Evolutionary conservation across 345 rosid species (phyloP), one percentile per base, ranked within the genome.

Genomic region (Durio zibethinus): DNA sequence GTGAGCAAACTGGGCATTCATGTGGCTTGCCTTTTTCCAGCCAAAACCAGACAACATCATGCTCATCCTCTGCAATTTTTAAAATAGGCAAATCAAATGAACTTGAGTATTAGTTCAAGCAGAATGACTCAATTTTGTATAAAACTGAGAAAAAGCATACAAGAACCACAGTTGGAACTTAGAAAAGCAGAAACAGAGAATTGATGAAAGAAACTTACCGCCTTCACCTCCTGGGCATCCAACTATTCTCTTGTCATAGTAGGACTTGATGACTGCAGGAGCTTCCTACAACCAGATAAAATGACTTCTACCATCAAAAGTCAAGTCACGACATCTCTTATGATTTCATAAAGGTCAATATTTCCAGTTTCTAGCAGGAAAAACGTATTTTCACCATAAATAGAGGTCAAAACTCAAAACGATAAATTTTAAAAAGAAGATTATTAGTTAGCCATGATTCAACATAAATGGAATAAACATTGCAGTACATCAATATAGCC

Each of bases 21-120:
- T 84, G 82, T 15, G 91, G 87, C 87, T 90, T 88, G 86, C 91
- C 97, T 82, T 93, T 92, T 88, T 90, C 88, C 85, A 93, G 87
- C 99, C 98, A 92, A 88, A 96, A 96, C 98, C 98, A 93, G 50
- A 93, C 97, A 74, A 95, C 97, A 73, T 96, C 98, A 76, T 96
- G 99, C 80, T 93, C 97, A 40, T 92, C 97, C 88, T 93, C 99
- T 96, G 81, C 76, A 78, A 76, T 59, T 48, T 33, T 4, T 72
- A 45, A 73, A 57, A 65, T 16, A 54, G 57, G 29, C 33, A 36
- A 79, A 47, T 25, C 33, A 73, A 72, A 47, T 72, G 12, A 54
- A 42, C 36, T 48, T 11, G 18, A 42, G 7, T 38, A 10, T 27
- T 53, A 2, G 33, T 27, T 53, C 35, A 72, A 20, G 66, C 7